phyloP scores from a whole-genome alignment of 192 early-diverging fungal genomes.

The Rhizophlyctis rosea region DNA sequence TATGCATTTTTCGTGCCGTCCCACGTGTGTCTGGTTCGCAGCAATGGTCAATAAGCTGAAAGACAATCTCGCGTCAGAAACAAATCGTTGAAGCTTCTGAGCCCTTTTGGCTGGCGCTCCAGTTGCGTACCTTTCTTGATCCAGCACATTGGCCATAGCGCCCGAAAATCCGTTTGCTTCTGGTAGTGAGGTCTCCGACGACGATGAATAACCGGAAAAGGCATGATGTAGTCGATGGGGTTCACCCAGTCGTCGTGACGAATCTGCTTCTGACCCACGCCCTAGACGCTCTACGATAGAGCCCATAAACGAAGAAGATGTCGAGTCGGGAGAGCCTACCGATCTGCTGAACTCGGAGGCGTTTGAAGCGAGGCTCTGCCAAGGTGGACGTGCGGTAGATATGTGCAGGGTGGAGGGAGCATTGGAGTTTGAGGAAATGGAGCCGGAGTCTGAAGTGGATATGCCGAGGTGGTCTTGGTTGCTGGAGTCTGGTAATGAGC shows the following conservation, averaged over 20 bases:
- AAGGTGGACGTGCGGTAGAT: no score
- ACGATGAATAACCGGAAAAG: neutral
- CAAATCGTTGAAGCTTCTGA: neutral
- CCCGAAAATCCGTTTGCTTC: neutral
- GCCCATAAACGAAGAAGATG: neutral
- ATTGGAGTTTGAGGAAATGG: no score
- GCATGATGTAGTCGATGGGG: neutral
- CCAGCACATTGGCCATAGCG: neutral
- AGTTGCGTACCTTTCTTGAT: neutral
- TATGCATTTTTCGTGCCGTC: slow-evolving; percentile 38
- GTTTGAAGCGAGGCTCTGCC: no score
- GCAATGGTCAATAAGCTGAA: slow-evolving; percentile 23
- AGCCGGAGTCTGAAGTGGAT: no score
- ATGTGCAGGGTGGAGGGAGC: no score
- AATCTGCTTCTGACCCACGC: neutral
- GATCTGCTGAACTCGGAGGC: no score
- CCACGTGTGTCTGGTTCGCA: slow-evolving; percentile 34
- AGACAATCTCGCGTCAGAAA: neutral
- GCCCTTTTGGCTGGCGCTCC: neutral
- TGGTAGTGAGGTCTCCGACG: neutral
- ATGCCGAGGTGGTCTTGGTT: no score
- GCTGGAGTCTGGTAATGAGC: no score
- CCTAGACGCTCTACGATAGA: neutral
- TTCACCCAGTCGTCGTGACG: neutral
- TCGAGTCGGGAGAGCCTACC: neutral